Percentiles rank a stretch among this genome's conserved stretches.
Evolutionary conservation across 2,329 filamentous ascomycete species (phyloP).

Genomic region (Zymoseptoria brevis): DNA sequence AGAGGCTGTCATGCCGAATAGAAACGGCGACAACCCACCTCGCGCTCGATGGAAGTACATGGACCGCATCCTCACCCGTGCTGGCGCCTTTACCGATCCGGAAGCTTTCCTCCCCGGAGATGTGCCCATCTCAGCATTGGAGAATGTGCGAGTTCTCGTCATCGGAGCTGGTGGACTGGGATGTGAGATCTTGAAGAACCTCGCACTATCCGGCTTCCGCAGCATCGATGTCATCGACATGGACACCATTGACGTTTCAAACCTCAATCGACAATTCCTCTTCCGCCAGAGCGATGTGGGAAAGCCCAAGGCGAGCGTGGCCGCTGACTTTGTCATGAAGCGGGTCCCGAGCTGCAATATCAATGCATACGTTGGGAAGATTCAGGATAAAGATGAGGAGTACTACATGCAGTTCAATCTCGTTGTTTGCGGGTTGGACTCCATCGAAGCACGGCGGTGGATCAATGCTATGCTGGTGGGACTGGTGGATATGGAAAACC

Average conservation of each 20-base stretch:
- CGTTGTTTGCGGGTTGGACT: slow-evolving; percentile 89
- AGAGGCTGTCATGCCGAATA: slow-evolving; percentile 7
- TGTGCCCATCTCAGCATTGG: slow-evolving; percentile 49
- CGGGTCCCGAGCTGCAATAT: slow-evolving; percentile 87
- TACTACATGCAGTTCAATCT: slow-evolving; percentile 98
- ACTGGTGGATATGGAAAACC: slow-evolving; percentile 76
- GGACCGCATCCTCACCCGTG: slow-evolving; percentile 66
- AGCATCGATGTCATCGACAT: slow-evolving; percentile 99
- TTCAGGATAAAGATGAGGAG: slow-evolving; percentile 91
- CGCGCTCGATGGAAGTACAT: slow-evolving; percentile 59
- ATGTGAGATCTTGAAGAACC: slow-evolving; percentile 93
- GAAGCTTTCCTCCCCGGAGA: slow-evolving; percentile 36
- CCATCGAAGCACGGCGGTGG: slow-evolving; percentile 95
- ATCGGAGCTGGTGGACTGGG: slow-evolving; percentile 91
- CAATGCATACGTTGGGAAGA: slow-evolving; percentile 86
- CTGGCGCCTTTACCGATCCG: slow-evolving; percentile 73
- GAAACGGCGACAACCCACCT: slow-evolving; percentile 38
- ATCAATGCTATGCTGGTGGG: slow-evolving; percentile 90
- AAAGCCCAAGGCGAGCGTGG: slow-evolving; percentile 86
- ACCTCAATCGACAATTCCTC: slow-evolving; percentile 93
- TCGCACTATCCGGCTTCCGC: slow-evolving; percentile 91
- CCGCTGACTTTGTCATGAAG: slow-evolving; percentile 81
- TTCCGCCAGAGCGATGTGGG: slow-evolving; percentile 90
- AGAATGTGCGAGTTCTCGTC: slow-evolving; percentile 52
- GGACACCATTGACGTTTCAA: slow-evolving; percentile 98